phyloP scores from a whole-genome alignment of 805 yeast genomes.

The Teunomyces aglyptinius region DNA sequence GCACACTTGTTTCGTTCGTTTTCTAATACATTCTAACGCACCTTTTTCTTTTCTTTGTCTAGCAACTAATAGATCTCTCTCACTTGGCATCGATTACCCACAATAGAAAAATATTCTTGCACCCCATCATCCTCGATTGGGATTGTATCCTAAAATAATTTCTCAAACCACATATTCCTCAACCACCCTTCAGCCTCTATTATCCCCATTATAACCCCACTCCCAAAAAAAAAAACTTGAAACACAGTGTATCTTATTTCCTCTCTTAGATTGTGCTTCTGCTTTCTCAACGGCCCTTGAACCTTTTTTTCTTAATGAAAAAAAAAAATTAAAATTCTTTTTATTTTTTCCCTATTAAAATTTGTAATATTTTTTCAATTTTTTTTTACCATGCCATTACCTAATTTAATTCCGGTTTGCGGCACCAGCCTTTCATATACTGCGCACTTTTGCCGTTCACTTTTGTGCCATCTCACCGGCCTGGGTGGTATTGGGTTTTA shows the following conservation, averaged over 20 bases:
- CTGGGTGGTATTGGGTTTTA: not conserved
- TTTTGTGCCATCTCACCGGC: not conserved
- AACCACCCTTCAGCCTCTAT: too few relatives aligned
- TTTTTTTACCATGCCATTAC: not conserved
- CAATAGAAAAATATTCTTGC: too few relatives aligned
- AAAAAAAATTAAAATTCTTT: not conserved
- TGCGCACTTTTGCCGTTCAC: slow-evolving; percentile 2
- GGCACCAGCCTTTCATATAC: not conserved
- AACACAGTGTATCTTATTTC: not conserved
- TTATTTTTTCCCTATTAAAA: not conserved
- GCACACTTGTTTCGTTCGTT: too few relatives aligned
- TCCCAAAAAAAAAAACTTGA: not conserved
- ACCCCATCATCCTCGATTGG: too few relatives aligned
- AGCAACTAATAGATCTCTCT: too few relatives aligned
- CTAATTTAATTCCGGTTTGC: slow-evolving; percentile 1
- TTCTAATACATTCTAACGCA: too few relatives aligned
- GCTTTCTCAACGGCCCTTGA: not conserved
- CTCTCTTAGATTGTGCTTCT: not conserved
- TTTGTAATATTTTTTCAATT: not conserved
- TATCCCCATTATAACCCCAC: too few relatives aligned
- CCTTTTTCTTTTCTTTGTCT: too few relatives aligned
- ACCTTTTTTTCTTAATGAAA: not conserved
- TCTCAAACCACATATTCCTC: too few relatives aligned
- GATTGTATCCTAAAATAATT: too few relatives aligned
- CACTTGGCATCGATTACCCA: too few relatives aligned